Conservation (phyloP, 129 eudicot species). For the Logfia minima region DNA sequence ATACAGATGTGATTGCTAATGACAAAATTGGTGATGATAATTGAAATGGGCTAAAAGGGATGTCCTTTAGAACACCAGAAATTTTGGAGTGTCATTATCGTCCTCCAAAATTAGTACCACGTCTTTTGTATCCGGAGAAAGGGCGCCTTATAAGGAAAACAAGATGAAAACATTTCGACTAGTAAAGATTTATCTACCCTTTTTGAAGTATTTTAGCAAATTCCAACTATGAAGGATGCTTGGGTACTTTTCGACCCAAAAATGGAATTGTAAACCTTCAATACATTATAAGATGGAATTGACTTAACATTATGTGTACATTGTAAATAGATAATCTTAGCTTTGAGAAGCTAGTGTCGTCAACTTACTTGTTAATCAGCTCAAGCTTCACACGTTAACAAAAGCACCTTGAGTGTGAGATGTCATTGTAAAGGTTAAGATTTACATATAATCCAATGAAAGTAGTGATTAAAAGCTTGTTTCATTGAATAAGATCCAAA, state of each 20-base stretch:
- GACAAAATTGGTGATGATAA: background rate
- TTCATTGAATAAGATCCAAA: too few relatives aligned
- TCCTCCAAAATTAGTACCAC: background rate
- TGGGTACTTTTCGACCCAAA: background rate
- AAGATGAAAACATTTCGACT: background rate
- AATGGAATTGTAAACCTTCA: background rate
- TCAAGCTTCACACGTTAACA: too few relatives aligned
- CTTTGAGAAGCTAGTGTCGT: too few relatives aligned
- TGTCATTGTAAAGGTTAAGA: too few relatives aligned
- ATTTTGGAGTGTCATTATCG: background rate
- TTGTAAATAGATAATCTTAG: too few relatives aligned
- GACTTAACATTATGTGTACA: too few relatives aligned
- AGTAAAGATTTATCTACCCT: background rate
- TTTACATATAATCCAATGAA: too few relatives aligned
- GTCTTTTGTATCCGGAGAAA: background rate
- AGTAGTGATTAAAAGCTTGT: too few relatives aligned
- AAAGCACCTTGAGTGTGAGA: too few relatives aligned
- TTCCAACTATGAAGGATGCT: background rate
- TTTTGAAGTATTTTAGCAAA: background rate
- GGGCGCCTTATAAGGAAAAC: background rate
- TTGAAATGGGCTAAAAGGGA: conserved; percentile 7
- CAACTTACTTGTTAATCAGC: too few relatives aligned
- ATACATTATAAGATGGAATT: background rate
- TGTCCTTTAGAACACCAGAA: conserved; percentile 17
- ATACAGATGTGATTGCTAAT: background rate